phyloP scores from a whole-genome alignment of 176 grass and related monocot genomes.

The Musa itinerans region DNA sequence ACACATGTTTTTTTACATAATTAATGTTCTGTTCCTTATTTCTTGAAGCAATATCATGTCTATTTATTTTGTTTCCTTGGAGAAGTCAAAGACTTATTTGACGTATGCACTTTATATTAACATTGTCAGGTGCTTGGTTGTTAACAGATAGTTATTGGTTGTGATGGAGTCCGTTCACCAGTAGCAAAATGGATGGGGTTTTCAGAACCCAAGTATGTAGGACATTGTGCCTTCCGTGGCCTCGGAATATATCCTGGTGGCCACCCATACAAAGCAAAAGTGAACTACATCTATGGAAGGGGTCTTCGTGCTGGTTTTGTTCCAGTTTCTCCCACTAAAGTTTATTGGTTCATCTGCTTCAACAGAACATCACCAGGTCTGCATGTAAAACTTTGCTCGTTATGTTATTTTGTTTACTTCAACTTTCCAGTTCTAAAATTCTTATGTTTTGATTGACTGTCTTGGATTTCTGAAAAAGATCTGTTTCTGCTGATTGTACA shows the following conservation, averaged over 20 bases:
- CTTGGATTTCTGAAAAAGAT: not conserved
- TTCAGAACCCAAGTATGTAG: slow-evolving; percentile 69
- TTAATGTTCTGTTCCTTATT: not conserved
- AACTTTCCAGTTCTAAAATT: not conserved
- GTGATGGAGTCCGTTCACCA: slow-evolving; percentile 71
- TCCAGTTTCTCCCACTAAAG: slow-evolving; percentile 65
- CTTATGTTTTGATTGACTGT: not conserved
- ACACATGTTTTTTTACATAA: too few relatives aligned
- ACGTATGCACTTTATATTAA: not conserved
- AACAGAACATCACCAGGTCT: slow-evolving; percentile 57
- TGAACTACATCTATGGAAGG: slow-evolving; percentile 87
- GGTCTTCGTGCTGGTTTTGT: slow-evolving; percentile 82
- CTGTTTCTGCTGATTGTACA: not conserved
- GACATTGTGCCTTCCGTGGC: slow-evolving; percentile 75
- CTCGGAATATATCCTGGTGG: slow-evolving; percentile 64
- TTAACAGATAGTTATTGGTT: slow-evolving; percentile 60
- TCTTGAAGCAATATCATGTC: not conserved
- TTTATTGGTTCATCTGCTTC: slow-evolving; percentile 98
- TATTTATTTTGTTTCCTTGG: not conserved
- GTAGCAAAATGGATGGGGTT: slow-evolving; percentile 93
- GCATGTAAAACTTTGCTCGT: not conserved
- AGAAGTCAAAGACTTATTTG: too few relatives aligned
- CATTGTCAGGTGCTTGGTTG: not conserved
- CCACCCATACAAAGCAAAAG: slow-evolving; percentile 55
- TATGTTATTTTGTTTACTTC: not conserved